Conservation (phyloP, 2,329 filamentous ascomycete genomes). For the Claviceps citrina region DNA sequence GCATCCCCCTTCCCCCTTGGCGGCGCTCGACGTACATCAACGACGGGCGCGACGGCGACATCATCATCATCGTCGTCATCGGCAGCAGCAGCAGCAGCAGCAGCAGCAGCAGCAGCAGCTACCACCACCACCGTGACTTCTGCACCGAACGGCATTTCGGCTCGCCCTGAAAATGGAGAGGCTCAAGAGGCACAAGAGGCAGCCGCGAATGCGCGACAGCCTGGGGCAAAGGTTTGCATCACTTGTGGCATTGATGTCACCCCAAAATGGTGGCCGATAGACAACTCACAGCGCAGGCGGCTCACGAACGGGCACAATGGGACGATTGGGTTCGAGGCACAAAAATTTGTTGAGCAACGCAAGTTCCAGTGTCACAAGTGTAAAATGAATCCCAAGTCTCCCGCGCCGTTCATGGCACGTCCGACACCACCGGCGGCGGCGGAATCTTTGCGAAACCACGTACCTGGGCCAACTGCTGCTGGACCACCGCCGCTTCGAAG, state of each 20-base stretch:
- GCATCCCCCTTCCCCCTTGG: conserved; percentile 13
- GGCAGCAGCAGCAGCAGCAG: conserved; percentile 17
- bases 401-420: conserved; percentile 16
- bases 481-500: conserved; percentile 15
- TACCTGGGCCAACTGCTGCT: conserved; percentile 7
- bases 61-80: conserved; percentile 24
- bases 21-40: conserved; percentile 38
- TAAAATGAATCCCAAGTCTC: conserved; percentile 36
- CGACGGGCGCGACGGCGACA: conserved; percentile 14
- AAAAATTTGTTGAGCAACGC: conserved; percentile 43
- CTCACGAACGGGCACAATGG: conserved; percentile 37
- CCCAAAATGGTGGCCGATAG: conserved; percentile 56
- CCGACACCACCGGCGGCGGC: conserved; percentile 9
- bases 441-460: conserved; percentile 10
- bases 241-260: conserved; percentile 56
- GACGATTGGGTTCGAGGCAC: conserved; percentile 37
- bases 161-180: conserved; percentile 10
- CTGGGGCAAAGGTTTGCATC: conserved; percentile 41
- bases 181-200: conserved; percentile 14
- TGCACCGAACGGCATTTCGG: conserved; percentile 7
- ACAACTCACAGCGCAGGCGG: conserved; percentile 34
- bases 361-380: conserved; percentile 67
- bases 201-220: conserved; percentile 17
- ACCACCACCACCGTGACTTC: conserved; percentile 2
- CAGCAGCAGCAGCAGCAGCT: conserved; percentile 18